Percentiles rank a stretch among this genome's conserved stretches.
Evolutionary conservation across 176 grass and related monocot genomes (phyloP).

Genomic region (Triticum timopheevii): DNA sequence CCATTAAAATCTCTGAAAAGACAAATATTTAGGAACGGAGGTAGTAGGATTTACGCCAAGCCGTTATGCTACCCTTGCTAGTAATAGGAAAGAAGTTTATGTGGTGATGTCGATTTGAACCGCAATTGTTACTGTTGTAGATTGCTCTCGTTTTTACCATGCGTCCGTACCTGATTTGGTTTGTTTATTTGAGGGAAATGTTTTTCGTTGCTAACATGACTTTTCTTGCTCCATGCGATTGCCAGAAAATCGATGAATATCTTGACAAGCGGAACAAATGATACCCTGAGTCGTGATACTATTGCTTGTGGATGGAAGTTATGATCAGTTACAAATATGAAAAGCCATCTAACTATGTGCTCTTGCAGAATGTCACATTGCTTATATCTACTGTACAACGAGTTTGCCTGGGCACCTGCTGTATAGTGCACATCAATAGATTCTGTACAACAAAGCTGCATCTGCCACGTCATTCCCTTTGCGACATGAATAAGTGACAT

Average conservation of each 20-base stretch:
- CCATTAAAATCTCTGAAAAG: too few relatives aligned
- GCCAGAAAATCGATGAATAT: too few relatives aligned
- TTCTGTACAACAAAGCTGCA: slow-evolving; percentile 20
- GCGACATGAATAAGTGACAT: too few relatives aligned
- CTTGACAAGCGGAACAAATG: too few relatives aligned
- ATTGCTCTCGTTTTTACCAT: not conserved
- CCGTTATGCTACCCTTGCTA: slow-evolving; percentile 17
- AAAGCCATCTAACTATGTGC: too few relatives aligned
- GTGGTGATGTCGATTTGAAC: not conserved
- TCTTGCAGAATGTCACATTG: too few relatives aligned
- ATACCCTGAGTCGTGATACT: too few relatives aligned
- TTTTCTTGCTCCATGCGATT: not conserved
- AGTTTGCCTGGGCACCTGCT: slow-evolving; percentile 1
- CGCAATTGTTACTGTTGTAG: not conserved
- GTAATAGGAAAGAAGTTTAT: not conserved
- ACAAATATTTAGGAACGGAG: too few relatives aligned
- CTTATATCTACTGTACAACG: too few relatives aligned
- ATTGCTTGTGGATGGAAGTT: too few relatives aligned
- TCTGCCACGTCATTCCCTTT: not conserved
- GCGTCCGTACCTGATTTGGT: not conserved
- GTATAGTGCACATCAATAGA: not conserved
- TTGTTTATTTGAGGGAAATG: not conserved
- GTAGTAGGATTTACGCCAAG: not conserved
- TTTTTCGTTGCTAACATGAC: not conserved
- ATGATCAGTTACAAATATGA: too few relatives aligned